Percentiles rank a stretch among this genome's conserved stretches.
These are phyloP conservation scores for Flaveria bidentis DNA, from an alignment of 129 eudicot genomes.

Conservation along the genomic window DNA sequence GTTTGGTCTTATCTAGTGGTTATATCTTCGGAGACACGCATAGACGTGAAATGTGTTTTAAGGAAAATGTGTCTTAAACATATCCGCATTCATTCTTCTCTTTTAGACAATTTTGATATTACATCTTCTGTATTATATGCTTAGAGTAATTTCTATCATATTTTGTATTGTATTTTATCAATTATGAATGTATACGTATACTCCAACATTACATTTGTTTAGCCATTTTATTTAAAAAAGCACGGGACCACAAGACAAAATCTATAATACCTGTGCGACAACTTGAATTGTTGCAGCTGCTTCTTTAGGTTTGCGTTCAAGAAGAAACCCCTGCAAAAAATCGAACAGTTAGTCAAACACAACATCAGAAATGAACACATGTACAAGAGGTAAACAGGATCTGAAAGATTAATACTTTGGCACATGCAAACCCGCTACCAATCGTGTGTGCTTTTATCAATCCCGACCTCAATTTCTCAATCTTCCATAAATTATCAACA, in stretches of 20 bases:
- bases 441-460: slow-evolving; percentile 61
- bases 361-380: not conserved
- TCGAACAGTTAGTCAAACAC: not conserved
- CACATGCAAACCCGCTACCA: slow-evolving; percentile 79
- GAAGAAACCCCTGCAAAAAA: slow-evolving; percentile 66
- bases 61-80: too few relatives aligned
- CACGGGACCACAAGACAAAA: not conserved
- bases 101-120: too few relatives aligned
- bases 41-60: too few relatives aligned
- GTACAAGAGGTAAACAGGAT: not conserved
- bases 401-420: slow-evolving; percentile 52
- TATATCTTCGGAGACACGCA: too few relatives aligned
- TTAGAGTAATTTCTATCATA: too few relatives aligned
- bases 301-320: slow-evolving; percentile 71
- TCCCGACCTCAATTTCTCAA: slow-evolving; percentile 72
- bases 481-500: slow-evolving; percentile 70
- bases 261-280: slow-evolving; percentile 58
- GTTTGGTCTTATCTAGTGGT: too few relatives aligned
- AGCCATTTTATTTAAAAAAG: not conserved
- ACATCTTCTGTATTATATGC: too few relatives aligned
- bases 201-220: not conserved
- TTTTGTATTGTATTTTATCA: too few relatives aligned
- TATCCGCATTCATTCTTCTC: too few relatives aligned
- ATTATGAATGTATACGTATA: too few relatives aligned
- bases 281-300: slow-evolving; percentile 70